Conservation (phyloP, 2,329 filamentous ascomycete genomes). For the Curvularia lunata region DNA sequence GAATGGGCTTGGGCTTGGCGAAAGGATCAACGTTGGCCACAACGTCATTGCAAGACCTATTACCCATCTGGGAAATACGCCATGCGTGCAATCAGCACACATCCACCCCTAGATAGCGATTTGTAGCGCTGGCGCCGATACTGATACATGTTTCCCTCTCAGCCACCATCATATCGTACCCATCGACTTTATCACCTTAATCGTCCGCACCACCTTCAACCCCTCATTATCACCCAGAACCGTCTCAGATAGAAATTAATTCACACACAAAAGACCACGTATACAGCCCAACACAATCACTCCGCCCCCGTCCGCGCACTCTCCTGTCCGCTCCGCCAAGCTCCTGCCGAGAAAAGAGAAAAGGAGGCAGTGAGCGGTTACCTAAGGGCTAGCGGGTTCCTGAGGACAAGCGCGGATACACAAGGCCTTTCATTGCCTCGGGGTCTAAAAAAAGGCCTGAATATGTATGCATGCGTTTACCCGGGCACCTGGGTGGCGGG, state of each 20-base stretch:
- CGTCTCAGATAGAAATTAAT: no score
- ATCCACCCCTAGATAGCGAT: neutral
- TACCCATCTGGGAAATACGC: neutral
- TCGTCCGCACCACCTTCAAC: neutral
- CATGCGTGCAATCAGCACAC: neutral
- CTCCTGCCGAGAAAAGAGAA: neutral
- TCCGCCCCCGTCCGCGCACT: neutral
- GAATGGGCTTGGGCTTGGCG: neutral
- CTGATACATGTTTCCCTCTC: neutral
- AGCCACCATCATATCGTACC: neutral
- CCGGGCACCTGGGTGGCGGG: neutral
- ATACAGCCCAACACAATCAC: neutral
- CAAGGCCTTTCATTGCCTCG: neutral
- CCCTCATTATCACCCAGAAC: neutral
- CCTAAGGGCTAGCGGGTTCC: neutral
- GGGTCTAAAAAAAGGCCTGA: neutral
- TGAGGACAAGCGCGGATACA: slow-evolving; percentile 12
- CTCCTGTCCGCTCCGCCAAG: neutral
- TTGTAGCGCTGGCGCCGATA: neutral
- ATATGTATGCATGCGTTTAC: neutral
- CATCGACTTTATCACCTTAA: neutral
- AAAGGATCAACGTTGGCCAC: neutral
- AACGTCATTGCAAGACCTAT: neutral
- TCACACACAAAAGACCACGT: no score
- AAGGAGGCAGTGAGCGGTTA: neutral